These are phyloP conservation scores for Saturnispora sekii DNA, from an alignment of 805 yeast genomes.

Conservation along the genomic window DNA sequence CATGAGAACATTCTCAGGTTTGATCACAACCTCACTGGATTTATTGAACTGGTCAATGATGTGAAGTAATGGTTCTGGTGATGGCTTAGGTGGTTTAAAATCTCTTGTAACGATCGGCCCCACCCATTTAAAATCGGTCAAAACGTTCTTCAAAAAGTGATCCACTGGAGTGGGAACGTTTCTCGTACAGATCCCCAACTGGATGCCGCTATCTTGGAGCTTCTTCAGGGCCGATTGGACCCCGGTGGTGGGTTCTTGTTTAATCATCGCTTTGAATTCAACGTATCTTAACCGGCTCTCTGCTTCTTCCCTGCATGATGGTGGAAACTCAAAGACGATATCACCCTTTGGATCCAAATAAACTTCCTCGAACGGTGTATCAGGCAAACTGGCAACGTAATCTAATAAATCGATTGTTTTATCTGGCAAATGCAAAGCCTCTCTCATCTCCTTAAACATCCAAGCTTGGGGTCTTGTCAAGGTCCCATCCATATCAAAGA, in stretches of 20 bases:
- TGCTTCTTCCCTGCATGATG: constrained; percentile 31
- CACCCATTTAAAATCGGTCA: constrained; percentile 17
- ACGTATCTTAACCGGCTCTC: constrained; percentile 37
- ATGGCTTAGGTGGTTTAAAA: constrained; percentile 60
- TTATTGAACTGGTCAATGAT: constrained; percentile 31
- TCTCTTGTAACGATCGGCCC: constrained; percentile 53
- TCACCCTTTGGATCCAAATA: constrained; percentile 23
- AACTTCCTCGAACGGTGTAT: constrained; percentile 23
- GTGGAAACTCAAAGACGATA: not conserved
- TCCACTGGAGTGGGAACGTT: constrained; percentile 46
- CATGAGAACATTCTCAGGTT: constrained; percentile 45
- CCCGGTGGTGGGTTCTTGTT: constrained; percentile 44
- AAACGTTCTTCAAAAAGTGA: constrained; percentile 36
- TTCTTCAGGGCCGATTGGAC: constrained; percentile 32
- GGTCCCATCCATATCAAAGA: constrained; percentile 80
- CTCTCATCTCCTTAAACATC: constrained; percentile 45
- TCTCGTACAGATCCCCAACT: constrained; percentile 54
- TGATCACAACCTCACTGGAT: constrained; percentile 13
- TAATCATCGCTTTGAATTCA: constrained; percentile 54
- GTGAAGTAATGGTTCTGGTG: constrained; percentile 51
- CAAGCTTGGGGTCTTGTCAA: constrained; percentile 50
- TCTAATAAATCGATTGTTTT: constrained; percentile 42
- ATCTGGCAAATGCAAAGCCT: constrained; percentile 34
- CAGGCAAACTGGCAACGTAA: constrained; percentile 29
- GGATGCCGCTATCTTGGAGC: constrained; percentile 22